Evolutionary conservation across 768 basidiomycete genomes (phyloP), one percentile per base, ranked within the genome.

Genomic region (Agaricus subrufescens): DNA sequence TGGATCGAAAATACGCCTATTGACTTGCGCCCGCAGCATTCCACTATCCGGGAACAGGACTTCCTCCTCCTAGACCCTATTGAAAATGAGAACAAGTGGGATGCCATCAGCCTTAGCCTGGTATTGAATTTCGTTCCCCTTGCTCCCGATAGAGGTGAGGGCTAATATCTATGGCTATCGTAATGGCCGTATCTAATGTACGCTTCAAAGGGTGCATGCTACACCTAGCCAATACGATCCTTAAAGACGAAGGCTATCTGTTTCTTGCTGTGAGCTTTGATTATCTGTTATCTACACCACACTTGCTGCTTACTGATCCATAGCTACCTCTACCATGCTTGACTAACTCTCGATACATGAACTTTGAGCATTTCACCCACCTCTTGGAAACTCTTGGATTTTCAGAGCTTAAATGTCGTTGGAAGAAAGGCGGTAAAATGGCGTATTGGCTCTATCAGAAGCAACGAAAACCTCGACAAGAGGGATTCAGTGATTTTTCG

Each of bases 51-150:
- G n/a, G 85, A 95, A 66, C 92, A 94, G 66, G 91, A 97, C 66
- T 95, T 96, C 63, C 67, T 96, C 44, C 65, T 78, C 4, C 73
- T 94, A 68, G 81, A 87, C 50, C 61, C 68, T 50, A 65, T 62
- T 15, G 72, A 78, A 60, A 71, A 88, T 63, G 65, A 65, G 9
- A 77, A 71, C 58, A 74, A 74, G 61, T 97, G 92, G 88, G 86
- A 92, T 61, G 65, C 85, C 19, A 79, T 96, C 56, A 92, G 91
- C 67, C 81, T 95, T 26, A 94, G 92, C 63, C 72, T 97, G 37
- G 94, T 97, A 3, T 70, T 97, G 3, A 97, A 97, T 65, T 97
- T 95, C 64, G 89, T 94, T 1, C 86, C 90, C 25, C 78, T 84
- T 27, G 75, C 89, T 0, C 72, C 72, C 47, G 85, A 91, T 52